These are phyloP conservation scores for Xylaria sp. DNA, from an alignment of 2,329 filamentous ascomycete species.

Conservation along the genomic window DNA sequence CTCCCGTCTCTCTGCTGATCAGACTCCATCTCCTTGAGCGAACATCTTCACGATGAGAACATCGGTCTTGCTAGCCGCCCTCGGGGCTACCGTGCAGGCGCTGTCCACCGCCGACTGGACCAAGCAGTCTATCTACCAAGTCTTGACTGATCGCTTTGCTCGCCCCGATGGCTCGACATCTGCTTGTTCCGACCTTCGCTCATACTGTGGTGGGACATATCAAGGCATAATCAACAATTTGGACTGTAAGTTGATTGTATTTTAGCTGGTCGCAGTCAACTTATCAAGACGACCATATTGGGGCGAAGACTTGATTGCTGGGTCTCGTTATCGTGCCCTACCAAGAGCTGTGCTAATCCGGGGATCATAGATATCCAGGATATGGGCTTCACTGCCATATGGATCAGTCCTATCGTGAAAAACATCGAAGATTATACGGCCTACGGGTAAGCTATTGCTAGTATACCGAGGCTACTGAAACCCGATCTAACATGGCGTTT, in stretches of 20 bases:
- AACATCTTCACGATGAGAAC: constrained; percentile 35
- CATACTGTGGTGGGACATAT: constrained; percentile 64
- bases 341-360: background rate
- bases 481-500: background rate
- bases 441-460: constrained; percentile 50
- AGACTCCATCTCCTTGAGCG: background rate
- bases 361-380: constrained; percentile 55
- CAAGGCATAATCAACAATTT: constrained; percentile 60
- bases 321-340: background rate
- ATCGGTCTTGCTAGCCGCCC: constrained; percentile 31
- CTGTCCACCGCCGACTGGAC: constrained; percentile 52
- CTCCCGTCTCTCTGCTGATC: background rate
- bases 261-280: background rate
- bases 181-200: constrained; percentile 43
- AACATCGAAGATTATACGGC: constrained; percentile 55
- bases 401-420: constrained; percentile 59
- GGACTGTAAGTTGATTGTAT: constrained; percentile 51
- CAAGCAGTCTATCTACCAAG: constrained; percentile 59
- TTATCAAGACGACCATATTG: background rate
- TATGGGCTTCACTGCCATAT: constrained; percentile 58
- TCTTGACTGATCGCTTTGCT: constrained; percentile 51
- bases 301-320: background rate
- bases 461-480: background rate
- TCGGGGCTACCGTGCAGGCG: constrained; percentile 39
- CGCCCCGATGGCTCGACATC: constrained; percentile 53